Conservation (phyloP, 495 filamentous ascomycete species). For the Corynascus novoguineensis region DNA sequence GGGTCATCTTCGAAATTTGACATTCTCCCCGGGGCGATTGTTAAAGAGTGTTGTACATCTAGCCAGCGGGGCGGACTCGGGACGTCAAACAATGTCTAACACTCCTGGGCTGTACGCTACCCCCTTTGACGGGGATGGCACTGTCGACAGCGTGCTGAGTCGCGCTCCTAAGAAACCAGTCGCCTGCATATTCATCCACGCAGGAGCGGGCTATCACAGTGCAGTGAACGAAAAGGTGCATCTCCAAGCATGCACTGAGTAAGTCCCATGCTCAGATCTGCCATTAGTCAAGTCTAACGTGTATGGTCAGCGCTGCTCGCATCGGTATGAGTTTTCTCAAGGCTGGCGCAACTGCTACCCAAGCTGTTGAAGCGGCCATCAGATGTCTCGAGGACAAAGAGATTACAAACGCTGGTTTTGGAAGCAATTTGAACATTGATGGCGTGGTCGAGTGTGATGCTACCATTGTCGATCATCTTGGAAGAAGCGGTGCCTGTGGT, state of each 20-base stretch:
- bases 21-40: no score
- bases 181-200: slow-evolving; percentile 85
- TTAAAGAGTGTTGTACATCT: no score
- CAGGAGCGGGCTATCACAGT: slow-evolving; percentile 93
- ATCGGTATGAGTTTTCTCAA: slow-evolving; percentile 73
- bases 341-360: slow-evolving; percentile 70
- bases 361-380: slow-evolving; percentile 90
- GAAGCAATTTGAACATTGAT: slow-evolving; percentile 88
- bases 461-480: slow-evolving; percentile 81
- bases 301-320: slow-evolving; percentile 60
- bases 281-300: slow-evolving; percentile 3
- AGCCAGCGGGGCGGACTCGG: background rate
- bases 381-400: slow-evolving; percentile 83
- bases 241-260: slow-evolving; percentile 82
- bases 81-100: slow-evolving; percentile 5
- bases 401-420: slow-evolving; percentile 94
- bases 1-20: no score
- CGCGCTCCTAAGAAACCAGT: slow-evolving; percentile 26
- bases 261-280: slow-evolving; percentile 33
- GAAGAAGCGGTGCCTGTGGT: slow-evolving; percentile 87
- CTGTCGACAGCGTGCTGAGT: slow-evolving; percentile 22
- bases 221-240: slow-evolving; percentile 74
- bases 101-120: slow-evolving; percentile 4
- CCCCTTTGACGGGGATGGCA: slow-evolving; percentile 18
- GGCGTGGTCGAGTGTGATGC: slow-evolving; percentile 93